Conservation (phyloP, 208 protist genomes). For the Leishmania amazonensis region DNA sequence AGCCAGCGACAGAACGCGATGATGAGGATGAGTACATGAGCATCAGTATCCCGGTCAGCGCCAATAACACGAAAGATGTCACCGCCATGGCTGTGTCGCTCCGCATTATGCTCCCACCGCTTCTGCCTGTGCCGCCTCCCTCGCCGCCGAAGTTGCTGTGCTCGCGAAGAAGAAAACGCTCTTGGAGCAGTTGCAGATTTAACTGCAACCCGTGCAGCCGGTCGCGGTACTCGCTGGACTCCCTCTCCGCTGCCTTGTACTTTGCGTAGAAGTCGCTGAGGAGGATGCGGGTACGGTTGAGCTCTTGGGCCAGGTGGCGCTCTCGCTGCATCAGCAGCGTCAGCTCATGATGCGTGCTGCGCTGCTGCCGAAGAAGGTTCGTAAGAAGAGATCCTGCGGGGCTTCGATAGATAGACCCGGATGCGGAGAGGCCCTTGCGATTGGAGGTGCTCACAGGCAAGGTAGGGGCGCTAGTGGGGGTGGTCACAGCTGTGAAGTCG, state of each 20-base stretch:
- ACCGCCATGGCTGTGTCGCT: neutral
- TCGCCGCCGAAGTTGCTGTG: neutral
- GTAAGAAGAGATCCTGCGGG: slow-evolving; percentile 1
- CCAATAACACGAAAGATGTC: neutral
- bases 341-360: slow-evolving; percentile 11
- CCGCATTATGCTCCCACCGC: neutral
- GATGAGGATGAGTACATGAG: neutral
- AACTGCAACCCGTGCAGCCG: neutral
- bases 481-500: neutral
- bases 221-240: slow-evolving; percentile 1
- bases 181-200: slow-evolving; percentile 2
- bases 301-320: slow-evolving; percentile 3
- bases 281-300: slow-evolving; percentile 7
- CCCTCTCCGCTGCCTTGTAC: neutral
- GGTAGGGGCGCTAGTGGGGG: neutral
- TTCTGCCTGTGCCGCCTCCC: neutral
- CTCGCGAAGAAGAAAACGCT: slow-evolving; percentile 9
- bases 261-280: slow-evolving; percentile 4
- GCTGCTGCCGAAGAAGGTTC: slow-evolving; percentile 17
- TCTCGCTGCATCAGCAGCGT: slow-evolving; percentile 3
- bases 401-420: slow-evolving; percentile 1
- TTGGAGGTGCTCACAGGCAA: neutral
- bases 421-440: neutral
- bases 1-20: neutral
- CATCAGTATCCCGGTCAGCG: neutral